phyloP scores from a whole-genome alignment of 108 stramenopile genomes.

The Chaetoceros tenuissimus region DNA sequence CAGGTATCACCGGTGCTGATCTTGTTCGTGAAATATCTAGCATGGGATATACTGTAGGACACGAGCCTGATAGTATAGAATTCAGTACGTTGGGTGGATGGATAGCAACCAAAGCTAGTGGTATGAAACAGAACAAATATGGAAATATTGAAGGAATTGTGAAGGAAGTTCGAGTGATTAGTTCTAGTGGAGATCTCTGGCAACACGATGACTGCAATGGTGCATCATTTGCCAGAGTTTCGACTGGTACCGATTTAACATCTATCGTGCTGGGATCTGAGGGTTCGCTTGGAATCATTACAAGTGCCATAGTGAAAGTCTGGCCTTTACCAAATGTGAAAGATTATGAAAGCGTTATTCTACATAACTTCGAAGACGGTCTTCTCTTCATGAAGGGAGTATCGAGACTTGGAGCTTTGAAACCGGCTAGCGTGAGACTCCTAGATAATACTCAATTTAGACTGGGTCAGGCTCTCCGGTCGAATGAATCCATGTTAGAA shows the following conservation, averaged over 20 bases:
- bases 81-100: constrained; percentile 95
- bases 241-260: constrained; percentile 69
- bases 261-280: constrained; percentile 87
- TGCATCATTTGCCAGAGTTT: constrained; percentile 52
- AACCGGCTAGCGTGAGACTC: constrained; percentile 81
- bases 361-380: constrained; percentile 69
- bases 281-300: constrained; percentile 85
- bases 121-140: constrained; percentile 92
- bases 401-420: constrained; percentile 33
- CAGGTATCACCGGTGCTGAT: constrained; percentile 77
- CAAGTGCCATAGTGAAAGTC: constrained; percentile 80
- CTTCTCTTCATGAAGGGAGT: constrained; percentile 65
- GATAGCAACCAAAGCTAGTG: constrained; percentile 95
- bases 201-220: constrained; percentile 27
- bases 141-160: constrained; percentile 97
- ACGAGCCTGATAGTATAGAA: constrained; percentile 93
- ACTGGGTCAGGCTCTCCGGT: constrained; percentile 81
- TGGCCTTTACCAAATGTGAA: constrained; percentile 66
- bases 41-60: constrained; percentile 86
- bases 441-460: constrained; percentile 92
- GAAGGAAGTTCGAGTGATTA: constrained; percentile 61
- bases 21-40: constrained; percentile 57
- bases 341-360: constrained; percentile 62
- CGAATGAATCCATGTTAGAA: constrained; percentile 22
- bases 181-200: constrained; percentile 44